Evolutionary conservation across 208 protist species (phyloP), one percentile per base, ranked within the genome.

Genomic region (Trypanosomatidae sp.): DNA sequence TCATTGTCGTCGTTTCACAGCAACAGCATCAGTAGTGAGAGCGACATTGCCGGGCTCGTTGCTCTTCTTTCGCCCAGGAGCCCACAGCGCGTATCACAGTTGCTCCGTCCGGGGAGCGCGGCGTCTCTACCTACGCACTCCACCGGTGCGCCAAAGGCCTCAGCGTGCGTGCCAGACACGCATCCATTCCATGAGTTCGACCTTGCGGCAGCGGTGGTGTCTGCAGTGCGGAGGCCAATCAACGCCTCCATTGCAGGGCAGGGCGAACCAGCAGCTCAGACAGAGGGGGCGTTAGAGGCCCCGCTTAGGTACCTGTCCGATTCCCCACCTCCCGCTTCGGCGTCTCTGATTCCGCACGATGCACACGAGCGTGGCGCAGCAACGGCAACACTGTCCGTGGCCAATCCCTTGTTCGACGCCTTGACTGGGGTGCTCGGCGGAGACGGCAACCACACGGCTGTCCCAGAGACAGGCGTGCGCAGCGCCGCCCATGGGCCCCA

Each of bases 11-110:
- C 36, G 17, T 58, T n/a, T 39, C 39, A 33, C 52, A 64, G 43
- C 13, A 13, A 19, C 39, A 59, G 47, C 67, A 69, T 41, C 36
- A 50, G 47, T 28, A 64, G 17, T 30, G 59, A 43, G 13, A 71
- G 65, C 50, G 76, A 72, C 70, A 55, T 76, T 33, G 52, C 46
- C 22, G 69, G 44, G 55, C 69, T 75, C 1, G 70, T 66, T 2
- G 30, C 62, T 10, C 56, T 60, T 13, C 65, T 76, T 9, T 80
- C 66, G 15, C 70, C 59, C 13, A 5, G 22, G 8, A 39, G 53
- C 5, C 46, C n/a, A 60, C 62, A 71, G 19, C 46, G 47, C 13
- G 66, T 46, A 41, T 71, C 30, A 33, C 47, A 44, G 47, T 15
- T 28, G 15, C 17, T 44, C 47, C 4, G 66, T 10, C 59, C 7